Evolutionary conservation across 2,329 filamentous ascomycete genomes (phyloP).

Genomic region (Pyrenochaeta sp.): DNA sequence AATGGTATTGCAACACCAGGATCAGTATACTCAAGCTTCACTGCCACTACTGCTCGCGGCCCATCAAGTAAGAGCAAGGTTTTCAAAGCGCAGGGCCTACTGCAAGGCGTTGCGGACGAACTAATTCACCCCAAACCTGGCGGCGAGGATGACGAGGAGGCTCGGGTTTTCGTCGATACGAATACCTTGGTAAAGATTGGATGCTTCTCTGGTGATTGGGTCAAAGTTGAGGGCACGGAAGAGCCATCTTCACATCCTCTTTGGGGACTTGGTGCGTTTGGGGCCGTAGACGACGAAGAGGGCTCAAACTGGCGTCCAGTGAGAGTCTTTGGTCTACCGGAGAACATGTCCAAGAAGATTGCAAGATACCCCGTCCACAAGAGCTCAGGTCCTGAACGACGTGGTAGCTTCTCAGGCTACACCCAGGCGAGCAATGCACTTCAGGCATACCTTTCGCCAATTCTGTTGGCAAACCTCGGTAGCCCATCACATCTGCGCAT

Average conservation of each 20-base stretch:
- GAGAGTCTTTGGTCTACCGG: conserved; percentile 87
- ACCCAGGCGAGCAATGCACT: conserved; percentile 32
- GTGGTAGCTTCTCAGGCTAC: conserved; percentile 58
- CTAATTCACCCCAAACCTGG: conserved; percentile 84
- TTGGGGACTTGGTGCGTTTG: conserved; percentile 74
- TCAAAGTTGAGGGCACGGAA: conserved; percentile 79
- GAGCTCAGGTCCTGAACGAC: conserved; percentile 47
- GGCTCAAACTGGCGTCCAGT: conserved; percentile 78
- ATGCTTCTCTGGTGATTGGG: conserved; percentile 98
- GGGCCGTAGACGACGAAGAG: conserved; percentile 70
- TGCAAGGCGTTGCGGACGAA: conserved; percentile 76
- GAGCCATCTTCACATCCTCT: conserved; percentile 75
- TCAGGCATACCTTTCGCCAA: conserved; percentile 78
- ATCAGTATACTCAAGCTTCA: conserved; percentile 89
- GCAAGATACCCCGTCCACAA: conserved; percentile 64
- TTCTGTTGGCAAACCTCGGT: conserved; percentile 86
- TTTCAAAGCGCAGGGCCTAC: conserved; percentile 83
- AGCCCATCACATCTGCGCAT: conserved; percentile 81
- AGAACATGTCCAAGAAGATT: conserved; percentile 66
- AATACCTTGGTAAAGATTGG: conserved; percentile 86
- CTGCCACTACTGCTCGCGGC: conserved; percentile 80
- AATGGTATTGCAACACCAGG: conserved; percentile 84
- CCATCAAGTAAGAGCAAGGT: conserved; percentile 74
- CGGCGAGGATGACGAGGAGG: conserved; percentile 85
- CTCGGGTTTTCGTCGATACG: conserved; percentile 89